Conservation (phyloP, 164 flowering plant genomes). For the Paratinospora sagittata region DNA sequence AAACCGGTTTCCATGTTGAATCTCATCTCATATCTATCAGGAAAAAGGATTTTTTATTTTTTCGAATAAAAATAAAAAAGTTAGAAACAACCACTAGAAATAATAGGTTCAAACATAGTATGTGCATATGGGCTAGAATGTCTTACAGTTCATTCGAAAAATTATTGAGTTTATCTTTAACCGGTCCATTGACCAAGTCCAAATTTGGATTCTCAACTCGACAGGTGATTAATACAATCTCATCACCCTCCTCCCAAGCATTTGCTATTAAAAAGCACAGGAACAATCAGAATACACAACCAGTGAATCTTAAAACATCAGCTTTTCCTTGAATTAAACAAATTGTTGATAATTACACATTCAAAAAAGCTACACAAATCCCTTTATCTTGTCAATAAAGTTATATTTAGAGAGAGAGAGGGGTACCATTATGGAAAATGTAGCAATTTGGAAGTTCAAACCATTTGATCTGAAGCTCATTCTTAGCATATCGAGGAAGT, state of each 20-base stretch:
- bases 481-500: conserved; percentile 90
- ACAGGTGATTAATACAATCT: conserved; percentile 78
- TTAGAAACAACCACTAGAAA: background rate
- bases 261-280: conserved; percentile 47
- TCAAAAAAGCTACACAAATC: too few species aligned
- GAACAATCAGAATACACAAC: conserved; percentile 11
- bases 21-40: conserved; percentile 88
- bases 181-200: conserved; percentile 59
- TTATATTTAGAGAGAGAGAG: background rate
- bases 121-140: background rate
- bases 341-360: background rate
- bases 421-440: conserved; percentile 87
- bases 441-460: conserved; percentile 98
- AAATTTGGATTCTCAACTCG: conserved; percentile 76
- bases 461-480: conserved; percentile 83
- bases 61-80: too few species aligned
- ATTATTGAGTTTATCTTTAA: conserved; percentile 58
- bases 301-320: background rate
- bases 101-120: background rate
- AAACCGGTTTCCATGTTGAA: conserved; percentile 82
- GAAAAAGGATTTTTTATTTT: conserved; percentile 1
- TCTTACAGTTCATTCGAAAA: conserved; percentile 80
- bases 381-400: background rate
- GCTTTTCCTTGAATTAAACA: background rate
- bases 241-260: conserved; percentile 98